phyloP scores from a whole-genome alignment of 805 yeast species.

The Wickerhamomyces ciferrii region DNA sequence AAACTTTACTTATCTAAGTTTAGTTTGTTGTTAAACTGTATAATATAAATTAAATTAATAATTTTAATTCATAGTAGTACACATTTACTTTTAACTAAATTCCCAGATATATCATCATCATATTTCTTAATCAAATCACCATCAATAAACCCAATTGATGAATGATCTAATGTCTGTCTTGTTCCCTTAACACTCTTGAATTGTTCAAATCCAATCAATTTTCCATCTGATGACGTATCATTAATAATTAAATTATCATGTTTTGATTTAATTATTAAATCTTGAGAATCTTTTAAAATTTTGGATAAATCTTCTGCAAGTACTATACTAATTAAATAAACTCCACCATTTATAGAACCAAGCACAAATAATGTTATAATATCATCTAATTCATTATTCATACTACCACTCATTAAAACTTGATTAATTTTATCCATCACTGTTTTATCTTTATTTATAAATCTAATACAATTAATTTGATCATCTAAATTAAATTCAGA shows the following conservation, averaged over 20 bases:
- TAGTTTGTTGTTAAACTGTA: background rate
- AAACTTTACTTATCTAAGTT: constrained; percentile 82
- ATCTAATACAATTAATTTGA: constrained; percentile 18
- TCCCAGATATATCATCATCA: background rate
- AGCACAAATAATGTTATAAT: constrained; percentile 16
- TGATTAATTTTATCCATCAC: constrained; percentile 1
- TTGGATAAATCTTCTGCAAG: background rate
- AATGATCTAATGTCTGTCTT: background rate
- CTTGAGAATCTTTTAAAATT: constrained; percentile 3
- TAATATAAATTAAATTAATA: no score
- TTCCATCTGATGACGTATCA: background rate
- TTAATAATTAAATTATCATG: constrained; percentile 5
- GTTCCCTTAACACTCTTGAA: background rate
- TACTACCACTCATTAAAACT: background rate
- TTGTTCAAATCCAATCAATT: background rate
- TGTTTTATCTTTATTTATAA: background rate
- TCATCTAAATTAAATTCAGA: constrained; percentile 17
- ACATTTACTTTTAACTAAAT: background rate
- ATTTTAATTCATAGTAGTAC: background rate
- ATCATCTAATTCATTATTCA: background rate
- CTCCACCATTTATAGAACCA: constrained; percentile 21
- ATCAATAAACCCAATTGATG: constrained; percentile 2
- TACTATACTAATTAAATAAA: constrained; percentile 16
- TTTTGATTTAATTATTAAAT: background rate
- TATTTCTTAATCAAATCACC: constrained; percentile 11